Base-by-base conservation (phyloP, 75 land plant species). In the Chamaecyparis obtusa region DNA sequence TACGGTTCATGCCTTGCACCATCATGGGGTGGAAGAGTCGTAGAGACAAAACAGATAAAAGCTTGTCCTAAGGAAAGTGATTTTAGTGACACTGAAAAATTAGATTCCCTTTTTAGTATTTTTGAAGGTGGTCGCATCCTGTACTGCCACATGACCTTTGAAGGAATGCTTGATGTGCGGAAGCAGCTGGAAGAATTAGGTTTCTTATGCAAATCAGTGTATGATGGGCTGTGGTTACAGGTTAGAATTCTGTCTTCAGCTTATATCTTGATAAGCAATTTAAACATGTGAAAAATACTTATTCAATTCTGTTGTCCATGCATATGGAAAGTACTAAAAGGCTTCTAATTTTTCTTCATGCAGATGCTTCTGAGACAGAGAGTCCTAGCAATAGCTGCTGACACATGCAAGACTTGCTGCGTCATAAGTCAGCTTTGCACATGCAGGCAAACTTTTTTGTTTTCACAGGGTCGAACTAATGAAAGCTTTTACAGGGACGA, bases 181-280 rank as follows among this genome's bases (percentile, higher is more conserved):
- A 94, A 91, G 85, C 95, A 93, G 48, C 93, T 98, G 67, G 99
- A 98, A 87, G 99, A 96, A 87, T 90, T 96, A 86, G 98, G 98
- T 15, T 98, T 98, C 83, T 95, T 96, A 85, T 98, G 99, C 90
- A 97, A 94, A 91, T 94, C 99, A 56, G 95, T 94, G 46, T 94
- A 94, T 90, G 99, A 98, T 91, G 95, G 99, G 43, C 92, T 96
- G 60, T 98, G 99, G 99, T 91, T 98, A 78, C 99, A 98, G 95
- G 99, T 98, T 16, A 76, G 92, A 30, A 86, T 72, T 74, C 75
- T 51, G 74, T 88, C 39, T 54, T 48, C 46, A 44, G 41, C 36
- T 86, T 39, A 16, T 27, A 46, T 33, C 39, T 21, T 54, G 27
- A 30, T 49, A 83, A 55, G 35, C 54, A 35, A 87, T 37, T 87